Evolutionary conservation across 225 moss, liverwort and hornwort genomes (phyloP).

Genomic region (Sphagnum tenellum): DNA sequence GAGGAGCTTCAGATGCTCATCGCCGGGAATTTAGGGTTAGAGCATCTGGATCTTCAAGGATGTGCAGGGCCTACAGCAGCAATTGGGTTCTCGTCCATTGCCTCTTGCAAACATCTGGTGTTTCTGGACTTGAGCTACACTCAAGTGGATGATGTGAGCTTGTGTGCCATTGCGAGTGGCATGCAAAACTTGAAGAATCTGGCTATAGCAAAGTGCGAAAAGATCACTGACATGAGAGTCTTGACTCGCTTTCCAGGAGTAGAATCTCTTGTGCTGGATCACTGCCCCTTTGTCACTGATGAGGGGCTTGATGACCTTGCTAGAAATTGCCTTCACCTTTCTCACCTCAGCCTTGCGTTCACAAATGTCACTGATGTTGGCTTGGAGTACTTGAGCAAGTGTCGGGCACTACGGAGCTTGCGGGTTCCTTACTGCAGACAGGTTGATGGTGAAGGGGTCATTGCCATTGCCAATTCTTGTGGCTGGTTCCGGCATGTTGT

Average conservation of each 20-base stretch:
- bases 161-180: slow-evolving; percentile 54
- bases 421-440: slow-evolving; percentile 67
- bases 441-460: slow-evolving; percentile 51
- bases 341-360: slow-evolving; percentile 64
- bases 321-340: slow-evolving; percentile 38
- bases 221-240: slow-evolving; percentile 46
- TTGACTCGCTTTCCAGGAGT: slow-evolving; percentile 41
- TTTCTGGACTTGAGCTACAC: slow-evolving; percentile 62
- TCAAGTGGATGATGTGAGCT: slow-evolving; percentile 59
- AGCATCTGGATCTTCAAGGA: slow-evolving; percentile 53
- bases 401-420: slow-evolving; percentile 56
- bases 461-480: slow-evolving; percentile 60
- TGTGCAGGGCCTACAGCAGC: slow-evolving; percentile 50
- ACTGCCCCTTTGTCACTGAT: slow-evolving; percentile 64
- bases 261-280: slow-evolving; percentile 61
- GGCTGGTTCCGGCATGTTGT: slow-evolving; percentile 65
- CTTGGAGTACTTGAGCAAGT: slow-evolving; percentile 40
- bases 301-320: slow-evolving; percentile 45
- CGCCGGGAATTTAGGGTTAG: slow-evolving; percentile 57
- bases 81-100: slow-evolving; percentile 67
- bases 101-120: slow-evolving; percentile 47
- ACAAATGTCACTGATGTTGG: slow-evolving; percentile 65
- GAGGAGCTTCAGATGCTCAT: slow-evolving; percentile 64
- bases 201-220: slow-evolving; percentile 56
- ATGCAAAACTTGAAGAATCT: slow-evolving; percentile 50